A percentile compares a stretch with the other conserved stretches of the same genome.
Conservation (phyloP, 306 rosid species). For the Gastrolobium villosum region DNA sequence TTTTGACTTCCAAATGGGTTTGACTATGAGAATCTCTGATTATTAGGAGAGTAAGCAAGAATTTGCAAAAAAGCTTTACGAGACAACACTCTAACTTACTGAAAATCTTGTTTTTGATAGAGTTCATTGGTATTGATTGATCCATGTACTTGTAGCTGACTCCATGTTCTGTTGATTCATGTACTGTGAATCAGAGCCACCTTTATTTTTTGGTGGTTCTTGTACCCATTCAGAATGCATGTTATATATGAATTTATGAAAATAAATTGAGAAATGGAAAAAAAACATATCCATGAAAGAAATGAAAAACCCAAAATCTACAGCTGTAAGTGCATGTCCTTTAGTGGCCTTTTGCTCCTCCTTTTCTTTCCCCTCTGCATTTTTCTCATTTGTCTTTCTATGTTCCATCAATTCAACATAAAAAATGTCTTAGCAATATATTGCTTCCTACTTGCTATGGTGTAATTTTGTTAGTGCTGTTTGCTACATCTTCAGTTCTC, state of each 20-base stretch:
- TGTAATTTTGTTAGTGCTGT: constrained; percentile 47
- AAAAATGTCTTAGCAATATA: constrained; percentile 27
- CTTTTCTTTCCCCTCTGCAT: constrained; percentile 57
- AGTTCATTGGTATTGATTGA: neutral
- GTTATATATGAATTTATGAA: neutral
- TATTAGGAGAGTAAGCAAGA: too few relatives aligned
- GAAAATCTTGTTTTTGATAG: neutral
- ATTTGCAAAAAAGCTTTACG: too few relatives aligned
- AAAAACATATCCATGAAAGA: neutral
- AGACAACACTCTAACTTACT: too few relatives aligned
- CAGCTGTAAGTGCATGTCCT: constrained; percentile 72
- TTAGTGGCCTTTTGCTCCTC: constrained; percentile 54
- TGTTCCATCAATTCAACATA: constrained; percentile 72
- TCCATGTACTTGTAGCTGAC: neutral
- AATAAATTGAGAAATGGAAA: neutral
- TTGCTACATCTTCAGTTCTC: constrained; percentile 41
- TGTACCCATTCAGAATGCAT: too few relatives aligned
- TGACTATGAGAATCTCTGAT: too few relatives aligned
- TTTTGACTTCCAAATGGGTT: too few relatives aligned
- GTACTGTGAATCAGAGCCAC: too few relatives aligned
- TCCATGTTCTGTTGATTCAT: too few relatives aligned
- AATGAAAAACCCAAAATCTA: constrained; percentile 47
- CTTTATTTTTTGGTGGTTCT: too few relatives aligned
- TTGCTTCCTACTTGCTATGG: constrained; percentile 33
- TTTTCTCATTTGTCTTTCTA: constrained; percentile 80